Evolutionary conservation across 805 yeast species (phyloP), one percentile per base, ranked within the genome.

Genomic region (Yarrowia sp.): DNA sequence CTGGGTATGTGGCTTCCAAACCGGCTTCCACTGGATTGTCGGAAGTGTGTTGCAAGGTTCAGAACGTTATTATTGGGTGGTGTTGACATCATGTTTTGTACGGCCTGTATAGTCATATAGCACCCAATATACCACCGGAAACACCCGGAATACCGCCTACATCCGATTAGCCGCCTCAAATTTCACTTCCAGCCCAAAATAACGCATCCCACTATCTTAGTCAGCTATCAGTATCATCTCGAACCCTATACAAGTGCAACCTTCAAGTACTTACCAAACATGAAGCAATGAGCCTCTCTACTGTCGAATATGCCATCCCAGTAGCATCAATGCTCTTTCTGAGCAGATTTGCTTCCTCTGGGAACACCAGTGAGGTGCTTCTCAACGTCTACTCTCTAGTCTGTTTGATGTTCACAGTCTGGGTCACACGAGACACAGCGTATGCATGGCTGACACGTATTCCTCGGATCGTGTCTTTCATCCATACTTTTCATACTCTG

Each of bases 401-500:
- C 11, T 39, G 47, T 14, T 15, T 41, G 15, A 3, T 55, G 6
- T 55, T 55, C 41, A 38, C 47, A 1, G 4, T 55, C 3, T 39
- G 47, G 47, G 61, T 55, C 8, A 55, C 61, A 8, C 22, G 17
- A 32, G 47, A 31, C 8, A 55, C 61, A 7, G 13, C 13, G 17
- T 55, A 55, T 38, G 8, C 5, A 8, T 22, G 61, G 38, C 4
- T 55, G 14, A 39, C 61, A 31, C 61, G 61, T n/a, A 9, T 55
- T 2, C 61, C 61, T 15, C 17, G 47, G 6, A 3, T 41, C 15
- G 9, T 41, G 14, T 39, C 61, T 1, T 39, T 55, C 31, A 55
- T 55, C 6, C 61, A 55, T 18, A 55, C 61, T 2, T 55, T 55
- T 11, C 61, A 55, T 13, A 55, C 47, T 0, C 61, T 55, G 2